Percentiles rank a stretch among this genome's conserved stretches.
Evolutionary conservation across 1,284 basidiomycete species (phyloP).

Genomic region (Ganoderma lucidum): DNA sequence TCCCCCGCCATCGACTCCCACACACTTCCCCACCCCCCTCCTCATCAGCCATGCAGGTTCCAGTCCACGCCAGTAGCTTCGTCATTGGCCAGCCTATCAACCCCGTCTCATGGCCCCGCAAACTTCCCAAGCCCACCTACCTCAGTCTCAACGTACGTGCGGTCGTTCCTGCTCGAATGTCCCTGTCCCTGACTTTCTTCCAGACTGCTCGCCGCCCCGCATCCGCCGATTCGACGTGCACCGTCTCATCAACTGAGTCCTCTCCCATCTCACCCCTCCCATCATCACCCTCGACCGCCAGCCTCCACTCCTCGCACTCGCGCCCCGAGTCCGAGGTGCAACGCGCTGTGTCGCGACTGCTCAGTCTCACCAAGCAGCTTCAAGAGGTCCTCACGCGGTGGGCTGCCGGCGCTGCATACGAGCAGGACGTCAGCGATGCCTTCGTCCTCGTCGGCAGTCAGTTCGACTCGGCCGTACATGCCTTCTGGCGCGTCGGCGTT

Average conservation of each 20-base stretch:
- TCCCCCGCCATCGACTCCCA: conserved; percentile 5
- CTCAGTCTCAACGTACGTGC: conserved; percentile 31
- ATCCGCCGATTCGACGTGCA: conserved; percentile 32
- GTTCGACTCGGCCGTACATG: conserved; percentile 86
- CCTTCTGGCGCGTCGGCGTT: conserved; percentile 83
- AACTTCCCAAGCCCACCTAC: conserved; percentile 28
- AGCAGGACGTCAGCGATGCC: conserved; percentile 88
- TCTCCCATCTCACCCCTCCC: conserved; percentile 21
- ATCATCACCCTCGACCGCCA: conserved; percentile 20
- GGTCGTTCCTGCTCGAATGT: background rate
- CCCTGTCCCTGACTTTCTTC: background rate
- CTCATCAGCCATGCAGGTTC: conserved; percentile 28
- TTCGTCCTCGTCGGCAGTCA: conserved; percentile 95
- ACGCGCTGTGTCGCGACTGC: conserved; percentile 80
- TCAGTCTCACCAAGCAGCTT: conserved; percentile 88
- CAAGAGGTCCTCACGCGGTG: conserved; percentile 84
- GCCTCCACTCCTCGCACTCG: conserved; percentile 15
- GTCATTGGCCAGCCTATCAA: conserved; percentile 35
- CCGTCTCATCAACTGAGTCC: conserved; percentile 28
- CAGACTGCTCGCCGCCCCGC: conserved; percentile 31
- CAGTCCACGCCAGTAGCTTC: conserved; percentile 32
- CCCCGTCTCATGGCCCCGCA: conserved; percentile 33
- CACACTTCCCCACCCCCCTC: conserved; percentile 8
- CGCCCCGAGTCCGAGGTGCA: conserved; percentile 54
- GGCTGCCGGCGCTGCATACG: conserved; percentile 72